Evolutionary conservation across 345 rosid genomes (phyloP).

Genomic region (Passiflora organensis): DNA sequence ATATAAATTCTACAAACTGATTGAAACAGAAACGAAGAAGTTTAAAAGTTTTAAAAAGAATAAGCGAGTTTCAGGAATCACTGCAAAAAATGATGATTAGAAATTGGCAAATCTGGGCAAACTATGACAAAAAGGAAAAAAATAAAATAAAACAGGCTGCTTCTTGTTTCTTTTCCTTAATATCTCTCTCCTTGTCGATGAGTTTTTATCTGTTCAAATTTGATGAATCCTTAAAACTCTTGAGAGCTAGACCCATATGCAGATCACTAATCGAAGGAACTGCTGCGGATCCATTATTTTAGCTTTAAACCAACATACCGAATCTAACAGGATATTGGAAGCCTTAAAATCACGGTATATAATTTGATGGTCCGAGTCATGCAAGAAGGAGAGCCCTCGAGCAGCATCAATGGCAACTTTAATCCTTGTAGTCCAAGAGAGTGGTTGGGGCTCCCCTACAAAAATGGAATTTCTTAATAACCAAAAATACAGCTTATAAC

Average conservation of each 20-base stretch:
- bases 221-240: too few species aligned
- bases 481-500: not conserved
- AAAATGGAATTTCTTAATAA: constrained; percentile 5
- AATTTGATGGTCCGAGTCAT: constrained; percentile 58
- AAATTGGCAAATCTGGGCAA: too few species aligned
- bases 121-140: too few species aligned
- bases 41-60: too few species aligned
- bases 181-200: too few species aligned
- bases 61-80: too few species aligned
- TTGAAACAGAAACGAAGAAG: too few species aligned
- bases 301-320: constrained; percentile 31
- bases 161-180: too few species aligned
- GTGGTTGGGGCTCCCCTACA: constrained; percentile 48
- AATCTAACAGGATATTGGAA: constrained; percentile 70
- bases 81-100: too few species aligned
- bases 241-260: too few species aligned
- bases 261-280: not conserved
- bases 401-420: constrained; percentile 74
- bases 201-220: too few species aligned
- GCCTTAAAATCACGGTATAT: constrained; percentile 84
- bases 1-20: not conserved
- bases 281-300: not conserved
- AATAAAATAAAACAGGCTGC: too few species aligned
- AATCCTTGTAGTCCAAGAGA: constrained; percentile 64
- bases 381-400: constrained; percentile 65